phyloP scores from a whole-genome alignment of 352 stramenopile species.

The Achlya hypogyna region DNA sequence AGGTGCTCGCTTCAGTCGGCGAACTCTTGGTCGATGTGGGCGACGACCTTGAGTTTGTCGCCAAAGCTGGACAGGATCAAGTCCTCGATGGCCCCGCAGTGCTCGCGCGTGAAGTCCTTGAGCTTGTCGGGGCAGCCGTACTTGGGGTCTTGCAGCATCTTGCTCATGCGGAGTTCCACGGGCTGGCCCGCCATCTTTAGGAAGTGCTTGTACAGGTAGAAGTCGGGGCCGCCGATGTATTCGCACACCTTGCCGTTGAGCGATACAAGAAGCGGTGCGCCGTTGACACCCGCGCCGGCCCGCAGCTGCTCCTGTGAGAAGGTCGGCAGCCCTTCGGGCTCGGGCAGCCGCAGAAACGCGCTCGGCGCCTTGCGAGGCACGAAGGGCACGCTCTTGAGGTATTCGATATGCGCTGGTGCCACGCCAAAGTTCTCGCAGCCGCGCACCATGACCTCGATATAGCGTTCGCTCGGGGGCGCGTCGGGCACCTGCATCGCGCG shows the following conservation, averaged over 20 bases:
- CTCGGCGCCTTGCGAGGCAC: conserved; percentile 6
- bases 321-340: neutral
- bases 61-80: neutral
- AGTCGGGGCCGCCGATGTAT: neutral
- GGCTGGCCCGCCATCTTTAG: conserved; percentile 18
- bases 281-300: conserved; percentile 16
- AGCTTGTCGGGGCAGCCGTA: conserved; percentile 22
- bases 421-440: conserved; percentile 20
- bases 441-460: conserved; percentile 23
- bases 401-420: conserved; percentile 20
- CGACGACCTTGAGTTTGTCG: neutral
- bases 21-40: neutral
- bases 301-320: conserved; percentile 8
- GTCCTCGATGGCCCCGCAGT: conserved; percentile 22
- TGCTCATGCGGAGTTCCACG: conserved; percentile 17
- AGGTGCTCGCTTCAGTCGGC: too few relatives aligned
- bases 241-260: conserved; percentile 23
- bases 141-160: conserved; percentile 24
- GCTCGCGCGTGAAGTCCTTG: conserved; percentile 21
- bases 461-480: conserved; percentile 19
- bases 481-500: neutral
- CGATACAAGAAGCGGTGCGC: neutral
- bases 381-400: conserved; percentile 18
- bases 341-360: conserved; percentile 10
- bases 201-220: conserved; percentile 19